Percentiles rank a stretch among this genome's conserved stretches.
phyloP scores from a whole-genome alignment of 164 flowering plant species.

The Platanus orientalis region DNA sequence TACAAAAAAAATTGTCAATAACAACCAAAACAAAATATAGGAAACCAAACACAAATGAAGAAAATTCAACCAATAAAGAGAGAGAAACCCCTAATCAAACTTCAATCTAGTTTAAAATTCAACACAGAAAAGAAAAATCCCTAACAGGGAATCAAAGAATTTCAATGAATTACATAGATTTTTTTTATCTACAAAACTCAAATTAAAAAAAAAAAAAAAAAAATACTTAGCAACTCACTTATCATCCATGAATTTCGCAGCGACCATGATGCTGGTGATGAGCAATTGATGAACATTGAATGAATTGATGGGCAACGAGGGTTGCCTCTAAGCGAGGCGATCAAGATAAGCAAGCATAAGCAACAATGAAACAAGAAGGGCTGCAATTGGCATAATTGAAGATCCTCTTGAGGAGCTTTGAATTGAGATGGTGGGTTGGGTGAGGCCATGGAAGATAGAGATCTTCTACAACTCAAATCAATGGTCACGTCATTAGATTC shows the following conservation, averaged over 20 bases:
- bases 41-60: background rate
- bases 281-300: constrained; percentile 52
- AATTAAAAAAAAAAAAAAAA: no score
- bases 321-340: constrained; percentile 39
- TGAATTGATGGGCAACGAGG: constrained; percentile 39
- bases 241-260: constrained; percentile 57
- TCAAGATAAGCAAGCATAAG: constrained; percentile 61
- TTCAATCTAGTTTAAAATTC: background rate
- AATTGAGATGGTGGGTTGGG: constrained; percentile 48
- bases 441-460: constrained; percentile 51
- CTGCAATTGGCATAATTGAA: constrained; percentile 68
- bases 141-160: no score
- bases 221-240: constrained; percentile 27
- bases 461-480: constrained; percentile 16
- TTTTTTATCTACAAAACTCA: background rate
- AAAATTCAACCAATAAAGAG: background rate
- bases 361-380: constrained; percentile 57
- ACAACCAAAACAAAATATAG: background rate
- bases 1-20: background rate
- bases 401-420: constrained; percentile 52
- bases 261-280: constrained; percentile 46
- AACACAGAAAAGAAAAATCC: background rate
- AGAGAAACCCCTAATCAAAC: background rate
- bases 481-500: constrained; percentile 28
- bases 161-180: no score